Evolutionary conservation across 345 rosid genomes (phyloP), one percentile per base, ranked within the genome.

Genomic region (Laguncularia racemosa): DNA sequence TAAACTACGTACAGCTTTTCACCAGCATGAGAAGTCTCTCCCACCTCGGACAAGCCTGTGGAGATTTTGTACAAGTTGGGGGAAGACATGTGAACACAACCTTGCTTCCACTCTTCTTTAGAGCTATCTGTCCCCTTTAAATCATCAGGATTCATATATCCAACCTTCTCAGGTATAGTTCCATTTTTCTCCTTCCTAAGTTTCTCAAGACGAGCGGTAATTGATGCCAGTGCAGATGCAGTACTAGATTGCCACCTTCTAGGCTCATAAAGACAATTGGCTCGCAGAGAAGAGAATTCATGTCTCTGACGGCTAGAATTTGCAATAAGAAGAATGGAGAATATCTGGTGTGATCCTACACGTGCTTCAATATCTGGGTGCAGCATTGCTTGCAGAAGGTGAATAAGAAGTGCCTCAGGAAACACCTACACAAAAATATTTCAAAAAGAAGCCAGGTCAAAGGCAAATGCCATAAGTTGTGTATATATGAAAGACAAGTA

Each of bases 321-420:
- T 43, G 95, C 85, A 73, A 78, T 68, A 43, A 93, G 87, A 76
- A 93, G 85, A 69, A 76, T 72, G 0, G 97, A 87, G 76, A 89
- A 85, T 71, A 89, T 80, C 59, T 79, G 90, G 71, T 87, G 99
- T 2, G 83, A 97, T 64, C 88, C 92, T 44, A 85, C 89, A 33
- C 97, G 96, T 28, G 81, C 91, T 72, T 82, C 90, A 50, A 83
- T 67, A 64, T 85, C 85, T 52, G 97, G 82, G 79, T 89, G 96
- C 71, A 93, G 63, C 95, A 89, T 89, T 69, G 75, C 90, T 65
- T 74, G 84, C 71, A 93, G 65, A 68, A 93, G 87, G 53, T 87
- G 95, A 60, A 73, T 77, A 59, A 89, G 92, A 66, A 89, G 89
- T 50, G 77, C 64, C 47, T 89, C 99, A 0, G 97, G 99, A 61